phyloP scores from a whole-genome alignment of 805 yeast genomes.

The Pichia heedii region DNA sequence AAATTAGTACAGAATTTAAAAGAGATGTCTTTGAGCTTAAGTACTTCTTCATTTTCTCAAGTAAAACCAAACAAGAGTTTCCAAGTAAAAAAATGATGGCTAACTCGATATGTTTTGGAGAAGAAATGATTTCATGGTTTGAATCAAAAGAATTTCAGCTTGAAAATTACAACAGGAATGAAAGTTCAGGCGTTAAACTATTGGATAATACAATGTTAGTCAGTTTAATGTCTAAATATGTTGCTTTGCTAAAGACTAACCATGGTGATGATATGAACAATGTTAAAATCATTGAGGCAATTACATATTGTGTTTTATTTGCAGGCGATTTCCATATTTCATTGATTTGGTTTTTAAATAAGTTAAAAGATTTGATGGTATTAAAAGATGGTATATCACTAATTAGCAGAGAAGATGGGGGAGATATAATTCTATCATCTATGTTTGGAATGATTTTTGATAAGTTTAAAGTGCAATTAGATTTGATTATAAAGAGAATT shows the following conservation, averaged over 20 bases:
- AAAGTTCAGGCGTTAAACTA: neutral
- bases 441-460: neutral
- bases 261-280: conserved; percentile 11
- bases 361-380: conserved; percentile 7
- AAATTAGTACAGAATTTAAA: neutral
- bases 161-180: no score
- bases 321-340: conserved; percentile 13
- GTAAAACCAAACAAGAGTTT: no score
- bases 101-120: no score
- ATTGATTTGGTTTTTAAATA: conserved; percentile 9
- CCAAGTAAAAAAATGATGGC: no score
- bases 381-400: conserved; percentile 7
- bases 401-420: conserved; percentile 11
- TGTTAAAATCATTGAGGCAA: conserved; percentile 4
- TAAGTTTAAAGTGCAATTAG: neutral
- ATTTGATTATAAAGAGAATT: conserved; percentile 1
- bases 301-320: conserved; percentile 10
- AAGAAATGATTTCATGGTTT: no score
- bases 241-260: conserved; percentile 3
- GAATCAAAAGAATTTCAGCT: no score
- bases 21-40: neutral
- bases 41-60: neutral
- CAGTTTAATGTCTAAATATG: conserved; percentile 4
- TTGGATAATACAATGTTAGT: conserved; percentile 2
- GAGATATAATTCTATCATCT: neutral